Evolutionary conservation across 2,329 filamentous ascomycete genomes (phyloP).

Genomic region (Chalaropsis ovoidea): DNA sequence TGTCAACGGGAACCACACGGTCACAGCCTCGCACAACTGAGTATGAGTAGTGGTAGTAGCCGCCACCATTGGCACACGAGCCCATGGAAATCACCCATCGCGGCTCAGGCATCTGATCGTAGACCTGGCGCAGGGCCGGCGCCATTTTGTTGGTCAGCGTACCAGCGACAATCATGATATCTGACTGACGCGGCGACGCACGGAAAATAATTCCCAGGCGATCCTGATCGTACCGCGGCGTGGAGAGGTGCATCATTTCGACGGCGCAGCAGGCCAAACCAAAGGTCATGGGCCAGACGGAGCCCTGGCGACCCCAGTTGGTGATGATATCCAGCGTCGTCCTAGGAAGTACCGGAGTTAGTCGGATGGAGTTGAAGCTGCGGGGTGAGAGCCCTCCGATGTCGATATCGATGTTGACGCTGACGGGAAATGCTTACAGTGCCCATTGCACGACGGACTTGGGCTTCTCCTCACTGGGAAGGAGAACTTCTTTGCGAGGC

Average conservation of each 20-base stretch:
- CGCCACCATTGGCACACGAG: constrained; percentile 72
- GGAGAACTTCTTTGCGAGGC: constrained; percentile 57
- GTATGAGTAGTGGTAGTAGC: constrained; percentile 83
- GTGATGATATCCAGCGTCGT: constrained; percentile 68
- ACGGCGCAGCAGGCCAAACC: constrained; percentile 80
- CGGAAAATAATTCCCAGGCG: constrained; percentile 84
- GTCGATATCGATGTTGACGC: no score
- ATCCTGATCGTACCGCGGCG: constrained; percentile 81
- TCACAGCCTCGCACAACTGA: constrained; percentile 65
- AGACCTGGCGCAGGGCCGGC: constrained; percentile 76
- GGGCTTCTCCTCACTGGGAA: constrained; percentile 67
- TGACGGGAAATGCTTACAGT: constrained; percentile 49
- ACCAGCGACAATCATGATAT: constrained; percentile 89
- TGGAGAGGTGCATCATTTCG: constrained; percentile 88
- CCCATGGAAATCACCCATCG: constrained; percentile 80
- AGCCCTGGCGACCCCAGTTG: constrained; percentile 78
- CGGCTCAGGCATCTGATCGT: constrained; percentile 92
- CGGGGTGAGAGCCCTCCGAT: not conserved
- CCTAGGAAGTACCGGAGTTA: constrained; percentile 35
- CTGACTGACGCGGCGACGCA: constrained; percentile 74
- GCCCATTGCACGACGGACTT: constrained; percentile 78
- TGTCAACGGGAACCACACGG: constrained; percentile 66
- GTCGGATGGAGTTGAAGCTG: not conserved
- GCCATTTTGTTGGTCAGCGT: constrained; percentile 97
- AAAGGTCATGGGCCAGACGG: constrained; percentile 82